Base-by-base conservation (phyloP, 345 rosid genomes). In the Litchi chinensis region DNA sequence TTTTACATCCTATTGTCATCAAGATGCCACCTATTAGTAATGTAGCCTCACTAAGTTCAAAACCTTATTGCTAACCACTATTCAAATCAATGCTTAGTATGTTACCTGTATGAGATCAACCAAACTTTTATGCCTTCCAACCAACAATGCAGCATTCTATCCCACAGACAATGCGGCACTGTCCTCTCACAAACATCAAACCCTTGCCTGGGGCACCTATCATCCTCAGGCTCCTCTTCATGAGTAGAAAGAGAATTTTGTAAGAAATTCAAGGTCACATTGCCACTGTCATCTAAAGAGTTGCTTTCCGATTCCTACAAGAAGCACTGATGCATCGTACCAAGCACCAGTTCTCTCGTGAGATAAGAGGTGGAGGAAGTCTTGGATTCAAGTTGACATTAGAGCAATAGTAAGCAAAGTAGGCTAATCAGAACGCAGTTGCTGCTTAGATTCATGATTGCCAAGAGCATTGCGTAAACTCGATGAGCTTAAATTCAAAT, bases 321-420 rank as follows among this genome's bases (percentile, higher is more conserved):
- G 88, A 71, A 70, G 89, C 90, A 90, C 93, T 91, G 74, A 91
- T 87, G 85, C 90, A 94, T 52, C 88, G 86, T 59, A 84, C 83
- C 85, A 93, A 83, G 65, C 83, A 88, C 60, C 83, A 86, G 78
- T 90, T 93, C 83, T 95, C 97, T 74, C 88, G 88, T 71, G 98
- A 95, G 28, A 91, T 90, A 10, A 92, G 87, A n/a, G 98, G 98
- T 40, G 93, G 97, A 73, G 98, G 97, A 65, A 95, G 97, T 83
- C 98, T 89, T 64, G 97, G 98, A 82, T 95, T 95, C 86, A 92
- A 82, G 86, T 95, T 93, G 78, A 95, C 86, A 83, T 95, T 91
- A 18, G 97, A 85, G 48, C 87, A 83, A 76, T 95, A 93, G 86
- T 95, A 93, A 12, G 90, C 87, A 73, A 91, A 85, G 85, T 95